A percentile compares a stretch with the other conserved stretches of the same genome.
Evolutionary conservation across 1,284 basidiomycete species (phyloP).

Genomic region (Pseudozyma sp.): DNA sequence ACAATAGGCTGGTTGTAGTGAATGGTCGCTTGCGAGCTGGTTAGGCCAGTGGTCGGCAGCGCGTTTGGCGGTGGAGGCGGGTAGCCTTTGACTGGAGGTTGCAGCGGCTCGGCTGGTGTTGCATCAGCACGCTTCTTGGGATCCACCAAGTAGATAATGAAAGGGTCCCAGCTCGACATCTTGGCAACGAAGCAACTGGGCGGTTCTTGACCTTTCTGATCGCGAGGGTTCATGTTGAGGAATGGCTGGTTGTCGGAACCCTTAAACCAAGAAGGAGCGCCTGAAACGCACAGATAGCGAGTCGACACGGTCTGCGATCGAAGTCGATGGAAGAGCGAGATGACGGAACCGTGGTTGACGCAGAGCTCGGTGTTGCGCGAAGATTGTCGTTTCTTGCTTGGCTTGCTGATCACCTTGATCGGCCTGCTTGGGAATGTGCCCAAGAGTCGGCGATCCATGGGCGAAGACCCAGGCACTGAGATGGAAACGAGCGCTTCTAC

Average conservation of each 20-base stretch:
- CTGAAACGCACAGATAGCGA: constrained; percentile 92
- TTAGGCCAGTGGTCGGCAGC: constrained; percentile 83
- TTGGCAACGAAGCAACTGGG: constrained; percentile 71
- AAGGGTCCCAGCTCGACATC: constrained; percentile 78
- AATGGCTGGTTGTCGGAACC: constrained; percentile 64
- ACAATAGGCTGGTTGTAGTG: constrained; percentile 97
- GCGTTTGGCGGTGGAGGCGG: constrained; percentile 90
- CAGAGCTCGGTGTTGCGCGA: constrained; percentile 85
- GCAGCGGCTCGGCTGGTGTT: constrained; percentile 78
- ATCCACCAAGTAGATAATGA: constrained; percentile 84
- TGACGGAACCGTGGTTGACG: constrained; percentile 93
- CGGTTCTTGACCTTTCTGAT: constrained; percentile 43
- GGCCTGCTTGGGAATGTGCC: constrained; percentile 88
- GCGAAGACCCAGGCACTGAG: constrained; percentile 76
- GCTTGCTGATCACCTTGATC: constrained; percentile 86
- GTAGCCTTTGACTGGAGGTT: constrained; percentile 71
- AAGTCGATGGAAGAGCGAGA: constrained; percentile 92
- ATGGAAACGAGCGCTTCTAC: constrained; percentile 73
- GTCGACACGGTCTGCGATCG: constrained; percentile 79
- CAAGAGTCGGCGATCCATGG: constrained; percentile 76
- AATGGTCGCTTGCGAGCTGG: constrained; percentile 79
- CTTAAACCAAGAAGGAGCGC: constrained; percentile 74
- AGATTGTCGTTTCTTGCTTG: constrained; percentile 87
- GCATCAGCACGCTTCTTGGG: constrained; percentile 80
- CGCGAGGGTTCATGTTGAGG: constrained; percentile 52